Conservation (phyloP, 305 asterid species). For the Striga hermonthica region DNA sequence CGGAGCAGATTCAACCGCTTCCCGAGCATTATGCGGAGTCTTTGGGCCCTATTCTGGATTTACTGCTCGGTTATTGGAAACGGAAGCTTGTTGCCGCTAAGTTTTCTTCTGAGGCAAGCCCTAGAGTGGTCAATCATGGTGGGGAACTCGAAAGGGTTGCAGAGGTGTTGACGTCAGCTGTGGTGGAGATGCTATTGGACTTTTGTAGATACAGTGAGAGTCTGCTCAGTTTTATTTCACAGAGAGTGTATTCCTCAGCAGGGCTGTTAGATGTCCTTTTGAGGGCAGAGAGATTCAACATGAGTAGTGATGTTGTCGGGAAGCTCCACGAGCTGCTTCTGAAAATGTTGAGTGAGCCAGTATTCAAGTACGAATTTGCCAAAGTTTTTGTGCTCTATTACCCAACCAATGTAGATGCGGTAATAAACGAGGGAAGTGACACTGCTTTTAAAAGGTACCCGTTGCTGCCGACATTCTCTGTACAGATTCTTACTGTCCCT, state of each 20-base stretch:
- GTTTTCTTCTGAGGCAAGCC: slow-evolving; percentile 41
- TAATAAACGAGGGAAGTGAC: slow-evolving; percentile 55
- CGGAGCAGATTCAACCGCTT: slow-evolving; percentile 85
- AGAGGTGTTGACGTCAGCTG: slow-evolving; percentile 60
- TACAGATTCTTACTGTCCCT: slow-evolving; percentile 89
- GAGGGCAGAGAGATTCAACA: slow-evolving; percentile 64
- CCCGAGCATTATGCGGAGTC: slow-evolving; percentile 56
- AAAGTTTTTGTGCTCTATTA: slow-evolving; percentile 78
- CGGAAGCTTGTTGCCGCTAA: slow-evolving; percentile 44
- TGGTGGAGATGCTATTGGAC: slow-evolving; percentile 78
- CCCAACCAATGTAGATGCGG: slow-evolving; percentile 58
- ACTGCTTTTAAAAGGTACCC: slow-evolving; percentile 52
- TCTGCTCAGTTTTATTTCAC: slow-evolving; percentile 83
- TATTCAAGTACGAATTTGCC: slow-evolving; percentile 86
- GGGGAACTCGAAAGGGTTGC: slow-evolving; percentile 44
- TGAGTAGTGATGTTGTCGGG: slow-evolving; percentile 41
- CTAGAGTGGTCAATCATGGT: slow-evolving; percentile 36
- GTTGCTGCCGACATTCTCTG: slow-evolving; percentile 77
- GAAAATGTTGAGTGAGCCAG: slow-evolving; percentile 88
- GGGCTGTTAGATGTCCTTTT: slow-evolving; percentile 74
- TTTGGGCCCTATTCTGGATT: slow-evolving; percentile 74
- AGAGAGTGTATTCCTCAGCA: slow-evolving; percentile 57
- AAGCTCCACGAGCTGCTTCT: slow-evolving; percentile 85
- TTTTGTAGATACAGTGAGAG: slow-evolving; percentile 85
- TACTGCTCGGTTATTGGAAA: slow-evolving; percentile 64